Evolutionary conservation across 2,329 filamentous ascomycete genomes (phyloP).

Genomic region (Beauveria caledonica): DNA sequence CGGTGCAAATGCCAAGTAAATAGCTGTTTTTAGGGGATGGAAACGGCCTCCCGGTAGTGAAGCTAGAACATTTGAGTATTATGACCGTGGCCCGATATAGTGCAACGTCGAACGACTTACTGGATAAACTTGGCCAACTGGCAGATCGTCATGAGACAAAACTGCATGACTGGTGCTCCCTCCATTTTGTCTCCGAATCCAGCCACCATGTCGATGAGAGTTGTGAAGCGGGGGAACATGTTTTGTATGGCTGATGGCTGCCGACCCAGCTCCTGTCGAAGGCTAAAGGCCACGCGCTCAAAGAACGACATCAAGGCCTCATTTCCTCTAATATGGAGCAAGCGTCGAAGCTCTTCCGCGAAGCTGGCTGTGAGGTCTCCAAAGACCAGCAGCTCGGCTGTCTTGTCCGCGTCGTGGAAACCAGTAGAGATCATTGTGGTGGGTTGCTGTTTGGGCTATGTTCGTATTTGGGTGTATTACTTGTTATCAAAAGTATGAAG

Average conservation of each 20-base stretch:
- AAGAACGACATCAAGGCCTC: slow-evolving; percentile 18
- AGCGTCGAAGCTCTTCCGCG: slow-evolving; percentile 15
- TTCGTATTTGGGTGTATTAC: not conserved
- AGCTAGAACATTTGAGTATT: not conserved
- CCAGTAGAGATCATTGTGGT: not conserved
- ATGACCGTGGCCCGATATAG: not conserved
- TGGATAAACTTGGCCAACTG: slow-evolving; percentile 20
- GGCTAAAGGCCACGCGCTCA: slow-evolving; percentile 16
- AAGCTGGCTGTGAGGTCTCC: slow-evolving; percentile 19
- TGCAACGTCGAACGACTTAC: slow-evolving; percentile 10
- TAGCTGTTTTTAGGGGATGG: slow-evolving; percentile 13
- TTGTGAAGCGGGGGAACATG: slow-evolving; percentile 21
- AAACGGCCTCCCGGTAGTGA: slow-evolving; percentile 15
- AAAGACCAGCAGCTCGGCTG: slow-evolving; percentile 15
- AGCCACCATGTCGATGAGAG: slow-evolving; percentile 18
- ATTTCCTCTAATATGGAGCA: slow-evolving; percentile 18
- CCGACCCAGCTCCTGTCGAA: slow-evolving; percentile 18
- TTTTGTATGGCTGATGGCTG: slow-evolving; percentile 13
- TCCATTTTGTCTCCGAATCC: slow-evolving; percentile 14
- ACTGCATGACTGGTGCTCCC: slow-evolving; percentile 15
- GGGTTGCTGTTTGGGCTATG: not conserved
- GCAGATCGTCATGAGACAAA: slow-evolving; percentile 17
- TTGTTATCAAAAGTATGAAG: not conserved
- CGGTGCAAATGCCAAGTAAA: slow-evolving; percentile 19
- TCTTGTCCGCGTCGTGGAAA: not conserved